These are phyloP conservation scores for Fraxinus platypoda DNA, from an alignment of 305 asterid genomes.

Conservation along the genomic window DNA sequence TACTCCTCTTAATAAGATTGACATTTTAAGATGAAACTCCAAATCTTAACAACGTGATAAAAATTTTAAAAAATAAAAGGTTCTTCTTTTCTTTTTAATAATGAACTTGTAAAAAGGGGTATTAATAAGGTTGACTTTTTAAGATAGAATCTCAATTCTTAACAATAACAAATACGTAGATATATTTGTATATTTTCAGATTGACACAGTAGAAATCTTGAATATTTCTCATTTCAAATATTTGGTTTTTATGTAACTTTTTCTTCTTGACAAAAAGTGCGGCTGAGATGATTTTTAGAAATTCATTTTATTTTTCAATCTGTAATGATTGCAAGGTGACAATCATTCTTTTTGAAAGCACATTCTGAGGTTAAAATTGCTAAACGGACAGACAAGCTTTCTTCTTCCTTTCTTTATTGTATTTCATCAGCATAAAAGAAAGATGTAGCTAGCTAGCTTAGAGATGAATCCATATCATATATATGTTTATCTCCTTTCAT, in stretches of 20 bases:
- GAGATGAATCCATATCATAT: neutral
- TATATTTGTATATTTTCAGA: neutral
- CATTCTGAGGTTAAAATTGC: conserved; percentile 30
- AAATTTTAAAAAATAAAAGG: neutral
- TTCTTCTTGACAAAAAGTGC: neutral
- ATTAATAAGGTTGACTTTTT: too few relatives aligned
- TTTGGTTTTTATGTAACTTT: too few relatives aligned
- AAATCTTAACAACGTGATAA: neutral
- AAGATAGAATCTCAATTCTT: too few relatives aligned
- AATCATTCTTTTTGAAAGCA: conserved; percentile 34
- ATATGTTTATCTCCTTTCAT: neutral
- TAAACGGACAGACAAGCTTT: neutral
- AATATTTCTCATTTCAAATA: neutral
- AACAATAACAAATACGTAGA: neutral
- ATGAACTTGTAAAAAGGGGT: neutral
- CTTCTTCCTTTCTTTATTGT: neutral
- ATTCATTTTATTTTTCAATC: conserved; percentile 13
- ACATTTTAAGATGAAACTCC: too few relatives aligned
- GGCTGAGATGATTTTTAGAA: neutral
- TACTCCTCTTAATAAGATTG: too few relatives aligned
- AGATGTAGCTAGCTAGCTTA: neutral
- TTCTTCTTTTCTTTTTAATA: neutral
- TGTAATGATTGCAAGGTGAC: conserved; percentile 34
- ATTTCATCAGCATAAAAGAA: neutral
- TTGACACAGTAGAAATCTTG: neutral